Evolutionary conservation across 2,329 filamentous ascomycete species (phyloP), one percentile per base, ranked within the genome.

Genomic region (Colletotrichum lindemuthianum): DNA sequence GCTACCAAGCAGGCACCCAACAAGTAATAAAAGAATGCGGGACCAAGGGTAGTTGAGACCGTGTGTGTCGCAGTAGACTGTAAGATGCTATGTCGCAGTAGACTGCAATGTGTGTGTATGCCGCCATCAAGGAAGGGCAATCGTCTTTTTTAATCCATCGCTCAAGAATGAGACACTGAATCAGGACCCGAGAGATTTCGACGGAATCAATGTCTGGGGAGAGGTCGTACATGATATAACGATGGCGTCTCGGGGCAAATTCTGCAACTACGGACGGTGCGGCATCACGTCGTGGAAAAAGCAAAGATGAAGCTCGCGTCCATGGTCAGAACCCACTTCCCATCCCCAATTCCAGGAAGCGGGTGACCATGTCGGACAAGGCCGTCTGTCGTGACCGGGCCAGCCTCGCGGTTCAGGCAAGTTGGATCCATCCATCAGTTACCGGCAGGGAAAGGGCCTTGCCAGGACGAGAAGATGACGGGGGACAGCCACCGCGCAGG

Each of bases 361-460:
- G 58, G 58, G 43, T 60, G 58, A 36, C 50, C 60, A 16, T 8
- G 50, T 50, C 33, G 57, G 44, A 39, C 32, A 39, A 45, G 58
- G 12, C 13, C 16, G 32, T 45, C 56, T 36, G 50, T 34, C 34
- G 56, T 51, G n/a, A 33, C 44, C 16, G 37, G 32, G 8, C 50
- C 44, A 51, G 37, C 43, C 37, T 60, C 12, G 11, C 39, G 44
- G 39, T 32, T 13, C 40, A 53, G 47, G 43, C 49, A 49, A 13
- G 43, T 12, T 9, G 55, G 51, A 7, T 33, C 7, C 43, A 32
- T 37, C 24, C 15, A 47, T 33, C 32, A 7, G 32, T 32, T 24
- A 24, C 39, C 44, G 39, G 11, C 16, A 54, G 39, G 41, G 8
- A 34, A 10, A 43, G 41, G 55, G 37, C 3, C 13, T n/a, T 37